Base-by-base conservation (phyloP, 768 basidiomycete species). In the Rhizopogon salebrosus region DNA sequence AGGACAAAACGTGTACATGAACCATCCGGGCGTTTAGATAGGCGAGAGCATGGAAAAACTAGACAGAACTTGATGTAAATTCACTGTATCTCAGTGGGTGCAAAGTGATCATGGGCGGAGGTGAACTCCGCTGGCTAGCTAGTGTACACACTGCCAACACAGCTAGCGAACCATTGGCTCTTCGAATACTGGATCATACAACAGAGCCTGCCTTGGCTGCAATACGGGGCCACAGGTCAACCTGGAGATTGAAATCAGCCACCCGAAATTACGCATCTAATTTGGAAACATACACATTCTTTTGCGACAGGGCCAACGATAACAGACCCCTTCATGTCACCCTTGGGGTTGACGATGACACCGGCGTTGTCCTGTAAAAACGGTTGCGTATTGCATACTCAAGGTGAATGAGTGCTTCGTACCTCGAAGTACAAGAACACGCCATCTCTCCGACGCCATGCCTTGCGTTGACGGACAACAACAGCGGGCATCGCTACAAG, bases 281-380 rank as follows among this genome's bases (percentile, higher is more conserved):
- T 20, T 1, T 2, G 8, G 29, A 7, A 39, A 85, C 91, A 38
- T 70, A 93, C 91, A 68, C 97, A 98, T 92, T 98, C 95, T 84
- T 98, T 99, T 76, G 95, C 97, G 57, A 99, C 92, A 37, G 93
- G 94, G 53, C 93, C 93, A 34, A 93, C 91, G 68, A 97, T 95
- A 55, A 92, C 91, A 49, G 92, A 95, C 46, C 95, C 95, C 80
- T 99, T 99, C 97, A 99, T 99, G 79, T 99, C 97, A 64, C 95
- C 95, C 82, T 98, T 98, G 67, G 91, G 88, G 79, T 97, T 98
- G 64, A 98, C 93, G 57, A 95, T 95, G 51, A 95, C 94, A 71
- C 94, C 93, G 39, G 93, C 94, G 68, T 95, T 95, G 74, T 95
- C 93, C 87, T 87, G 37, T 23, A 10, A 2, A 40, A 27, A 24